Base-by-base conservation (phyloP, 345 rosid genomes). In the Cardamine resedifolia region DNA sequence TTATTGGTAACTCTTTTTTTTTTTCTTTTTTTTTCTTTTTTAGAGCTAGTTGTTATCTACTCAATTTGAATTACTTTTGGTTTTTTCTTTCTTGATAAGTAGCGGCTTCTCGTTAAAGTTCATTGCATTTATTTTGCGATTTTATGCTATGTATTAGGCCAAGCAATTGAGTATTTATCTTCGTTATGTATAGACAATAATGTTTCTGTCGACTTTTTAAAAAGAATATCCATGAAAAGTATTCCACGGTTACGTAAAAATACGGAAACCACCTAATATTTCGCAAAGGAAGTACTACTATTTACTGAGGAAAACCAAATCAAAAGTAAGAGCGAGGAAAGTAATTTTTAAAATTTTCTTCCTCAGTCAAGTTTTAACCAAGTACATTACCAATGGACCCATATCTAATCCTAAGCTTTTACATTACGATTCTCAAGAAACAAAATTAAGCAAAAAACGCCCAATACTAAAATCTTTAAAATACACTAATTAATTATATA, bases 191-290 rank as follows among this genome's bases (percentile, higher is more conserved):
- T 1, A 5, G n/a, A 26, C 5, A 52, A 15, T 23, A 23, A 23
- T 21, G 55, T 49, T 49, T n/a, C 19, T 26, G n/a, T 60, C 47
- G 60, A 39, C 31, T 28, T 70, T 58, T 52, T 4, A 36, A 10
- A 11, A 18, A 59, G 20, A 58, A 23, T 47, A 7, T n/a, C 0
- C 12, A 31, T 23, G 14, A 33, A 70, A 44, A 38, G 24, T 11
- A 47, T 43, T 72, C 27, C 15, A 24, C 47, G 30, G 58, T 73
- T 55, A 33, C 65, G 65, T 73, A 64, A 26, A 38, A 36, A 48
- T 60, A 57, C 8, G 51, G 71, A 55, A 73, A 73, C 58, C 36
- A 73, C 71, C 56, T n/a, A 64, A 15, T 24, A 28, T 21, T 52
- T 39, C 36, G 48, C 66, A 70, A 34, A 28, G 5, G 16, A 15